These are phyloP conservation scores for Blastomyces gilchristii DNA, from an alignment of 2,329 filamentous ascomycete genomes.

Conservation along the genomic window DNA sequence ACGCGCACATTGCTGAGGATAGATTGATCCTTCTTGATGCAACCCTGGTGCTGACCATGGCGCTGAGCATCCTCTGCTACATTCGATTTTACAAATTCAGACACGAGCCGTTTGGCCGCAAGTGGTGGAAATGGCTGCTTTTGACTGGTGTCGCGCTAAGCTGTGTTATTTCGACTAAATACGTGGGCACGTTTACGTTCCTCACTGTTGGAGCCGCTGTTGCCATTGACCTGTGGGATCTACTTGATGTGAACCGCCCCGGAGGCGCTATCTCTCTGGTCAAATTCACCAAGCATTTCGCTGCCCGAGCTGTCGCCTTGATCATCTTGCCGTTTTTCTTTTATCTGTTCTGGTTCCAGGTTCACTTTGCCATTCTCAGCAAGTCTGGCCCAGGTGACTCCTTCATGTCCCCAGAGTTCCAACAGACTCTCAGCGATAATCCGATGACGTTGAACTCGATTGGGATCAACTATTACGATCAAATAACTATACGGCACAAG, in stretches of 20 bases:
- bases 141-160: constrained; percentile 89
- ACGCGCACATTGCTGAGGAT: constrained; percentile 94
- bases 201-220: constrained; percentile 93
- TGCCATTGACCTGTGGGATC: constrained; percentile 85
- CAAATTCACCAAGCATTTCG: constrained; percentile 81
- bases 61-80: constrained; percentile 84
- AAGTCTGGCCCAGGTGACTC: constrained; percentile 91
- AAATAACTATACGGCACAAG: constrained; percentile 83
- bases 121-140: constrained; percentile 99
- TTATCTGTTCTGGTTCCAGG: constrained; percentile 99
- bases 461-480: constrained; percentile 81
- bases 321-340: constrained; percentile 91
- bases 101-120: constrained; percentile 77
- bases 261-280: constrained; percentile 69
- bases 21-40: constrained; percentile 90
- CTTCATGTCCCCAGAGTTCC: constrained; percentile 97
- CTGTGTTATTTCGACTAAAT: constrained; percentile 97
- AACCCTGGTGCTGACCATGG: constrained; percentile 90
- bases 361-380: constrained; percentile 84
- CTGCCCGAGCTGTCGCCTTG: constrained; percentile 71
- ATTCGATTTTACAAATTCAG: constrained; percentile 96
- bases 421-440: constrained; percentile 94
- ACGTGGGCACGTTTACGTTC: constrained; percentile 93
- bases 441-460: constrained; percentile 79
- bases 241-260: constrained; percentile 78